These are phyloP conservation scores for Rhododendron ferrugineum DNA, from an alignment of 148 eudicot species.

Conservation along the genomic window DNA sequence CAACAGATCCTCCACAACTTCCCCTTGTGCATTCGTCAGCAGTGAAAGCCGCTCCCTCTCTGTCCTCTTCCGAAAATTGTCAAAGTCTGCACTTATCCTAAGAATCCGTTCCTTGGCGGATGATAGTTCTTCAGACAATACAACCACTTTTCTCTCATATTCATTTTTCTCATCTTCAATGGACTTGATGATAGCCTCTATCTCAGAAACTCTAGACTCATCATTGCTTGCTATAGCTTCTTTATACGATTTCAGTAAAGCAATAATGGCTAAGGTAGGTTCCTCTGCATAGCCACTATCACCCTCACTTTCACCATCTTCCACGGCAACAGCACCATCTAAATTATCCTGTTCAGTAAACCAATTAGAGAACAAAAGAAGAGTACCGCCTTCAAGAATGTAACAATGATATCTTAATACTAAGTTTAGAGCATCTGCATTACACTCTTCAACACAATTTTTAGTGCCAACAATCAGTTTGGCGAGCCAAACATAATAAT, in stretches of 20 bases:
- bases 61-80: constrained; percentile 83
- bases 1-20: constrained; percentile 67
- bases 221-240: constrained; percentile 63
- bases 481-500: not conserved
- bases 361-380: constrained; percentile 1
- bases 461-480: not conserved
- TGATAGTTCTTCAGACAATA: constrained; percentile 51
- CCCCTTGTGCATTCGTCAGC: constrained; percentile 76
- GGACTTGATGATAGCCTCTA: constrained; percentile 54
- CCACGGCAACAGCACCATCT: constrained; percentile 36
- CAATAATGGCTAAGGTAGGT: constrained; percentile 37
- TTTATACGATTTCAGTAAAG: constrained; percentile 49
- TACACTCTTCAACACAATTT: not conserved
- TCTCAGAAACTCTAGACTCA: constrained; percentile 49
- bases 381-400: not conserved
- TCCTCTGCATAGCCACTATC: constrained; percentile 35
- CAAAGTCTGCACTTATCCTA: constrained; percentile 84
- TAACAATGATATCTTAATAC: not conserved
- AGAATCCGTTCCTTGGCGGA: constrained; percentile 57
- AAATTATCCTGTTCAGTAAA: constrained; percentile 35
- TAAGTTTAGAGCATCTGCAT: too few species aligned
- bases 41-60: constrained; percentile 64
- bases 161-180: constrained; percentile 57
- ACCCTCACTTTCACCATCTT: constrained; percentile 34
- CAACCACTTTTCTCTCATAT: constrained; percentile 45